These are phyloP conservation scores for Psidium friedrichsthalianum DNA, from an alignment of 345 rosid species.

Conservation along the genomic window DNA sequence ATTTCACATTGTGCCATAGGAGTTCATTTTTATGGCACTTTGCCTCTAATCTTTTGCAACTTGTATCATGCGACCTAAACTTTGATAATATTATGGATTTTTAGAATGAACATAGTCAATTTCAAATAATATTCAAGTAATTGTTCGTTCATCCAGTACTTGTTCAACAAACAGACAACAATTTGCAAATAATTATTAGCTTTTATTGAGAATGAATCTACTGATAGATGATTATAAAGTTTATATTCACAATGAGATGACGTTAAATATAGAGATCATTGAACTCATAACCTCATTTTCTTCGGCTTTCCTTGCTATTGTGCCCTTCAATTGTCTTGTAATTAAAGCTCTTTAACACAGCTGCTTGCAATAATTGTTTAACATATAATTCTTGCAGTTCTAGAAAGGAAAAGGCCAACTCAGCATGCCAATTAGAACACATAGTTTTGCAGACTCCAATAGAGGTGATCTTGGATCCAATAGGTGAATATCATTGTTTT, in stretches of 20 bases:
- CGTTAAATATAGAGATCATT: fast-evolving
- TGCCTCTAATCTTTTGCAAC: not conserved
- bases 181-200: not conserved
- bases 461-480: not conserved
- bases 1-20: not conserved
- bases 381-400: not conserved
- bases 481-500: not conserved
- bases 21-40: not conserved
- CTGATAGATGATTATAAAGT: not conserved
- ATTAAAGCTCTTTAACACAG: not conserved
- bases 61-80: not conserved
- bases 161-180: fast-evolving
- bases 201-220: not conserved
- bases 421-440: not conserved
- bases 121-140: not conserved
- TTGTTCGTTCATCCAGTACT: not conserved
- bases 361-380: not conserved
- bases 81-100: not conserved
- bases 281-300: not conserved
- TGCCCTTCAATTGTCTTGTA: not conserved
- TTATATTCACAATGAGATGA: fast-evolving
- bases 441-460: not conserved
- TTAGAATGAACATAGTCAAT: not conserved
- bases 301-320: not conserved
- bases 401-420: not conserved